Conservation (phyloP, 2,329 filamentous ascomycete species). For the Aureobasidium sp. region DNA sequence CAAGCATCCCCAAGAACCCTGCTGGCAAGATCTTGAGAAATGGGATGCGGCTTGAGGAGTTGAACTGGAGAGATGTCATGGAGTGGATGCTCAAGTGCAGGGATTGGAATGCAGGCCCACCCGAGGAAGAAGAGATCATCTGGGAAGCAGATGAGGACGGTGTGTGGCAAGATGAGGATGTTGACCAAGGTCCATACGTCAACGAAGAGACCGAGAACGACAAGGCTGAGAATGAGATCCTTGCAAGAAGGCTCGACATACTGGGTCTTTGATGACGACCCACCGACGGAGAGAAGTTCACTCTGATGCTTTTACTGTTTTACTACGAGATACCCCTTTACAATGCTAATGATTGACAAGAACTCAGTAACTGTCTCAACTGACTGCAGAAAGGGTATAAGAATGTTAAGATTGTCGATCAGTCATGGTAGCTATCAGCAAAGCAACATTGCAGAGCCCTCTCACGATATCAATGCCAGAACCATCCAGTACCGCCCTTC, state of each 20-base stretch:
- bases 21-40: slow-evolving; percentile 26
- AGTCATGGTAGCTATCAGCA: background rate
- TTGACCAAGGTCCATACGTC: background rate
- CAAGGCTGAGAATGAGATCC: background rate
- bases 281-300: background rate
- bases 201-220: background rate
- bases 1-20: slow-evolving; percentile 25
- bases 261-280: background rate
- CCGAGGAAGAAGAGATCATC: background rate
- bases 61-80: background rate
- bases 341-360: background rate
- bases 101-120: background rate
- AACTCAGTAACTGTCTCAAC: background rate
- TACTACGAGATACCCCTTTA: background rate
- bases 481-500: slow-evolving; percentile 10
- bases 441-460: background rate
- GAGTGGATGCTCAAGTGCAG: background rate
- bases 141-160: background rate
- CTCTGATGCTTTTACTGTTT: background rate
- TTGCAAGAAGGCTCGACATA: background rate
- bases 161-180: background rate
- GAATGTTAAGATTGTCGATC: background rate
- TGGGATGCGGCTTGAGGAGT: background rate
- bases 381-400: background rate
- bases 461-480: background rate